Evolutionary conservation across 148 eudicot genomes (phyloP).

Genomic region (Amaranthus palmeri): DNA sequence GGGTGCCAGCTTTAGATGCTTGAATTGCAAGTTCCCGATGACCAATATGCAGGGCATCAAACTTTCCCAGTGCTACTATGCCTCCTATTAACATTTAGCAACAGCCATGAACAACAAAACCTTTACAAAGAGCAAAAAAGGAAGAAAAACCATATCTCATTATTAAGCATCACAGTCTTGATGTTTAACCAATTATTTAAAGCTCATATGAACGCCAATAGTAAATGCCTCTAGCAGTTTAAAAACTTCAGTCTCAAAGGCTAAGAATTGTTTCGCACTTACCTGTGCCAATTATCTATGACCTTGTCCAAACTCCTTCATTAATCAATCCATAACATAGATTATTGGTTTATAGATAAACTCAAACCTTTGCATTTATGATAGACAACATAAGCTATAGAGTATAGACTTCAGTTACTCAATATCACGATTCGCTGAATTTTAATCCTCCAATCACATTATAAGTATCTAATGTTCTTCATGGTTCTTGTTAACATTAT

Average conservation of each 20-base stretch:
- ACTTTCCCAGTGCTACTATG: slow-evolving; percentile 92
- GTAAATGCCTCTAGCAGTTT: neutral
- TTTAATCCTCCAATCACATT: neutral
- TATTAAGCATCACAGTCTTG: neutral
- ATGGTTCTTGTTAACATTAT: no score
- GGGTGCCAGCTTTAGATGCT: slow-evolving; percentile 77
- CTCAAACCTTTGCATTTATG: neutral
- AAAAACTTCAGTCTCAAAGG: neutral
- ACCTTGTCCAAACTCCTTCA: neutral
- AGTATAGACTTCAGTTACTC: neutral
- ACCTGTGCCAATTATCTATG: neutral
- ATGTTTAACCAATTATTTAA: neutral
- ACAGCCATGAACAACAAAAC: slow-evolving; percentile 8
- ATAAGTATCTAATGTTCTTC: neutral
- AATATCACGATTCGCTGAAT: neutral
- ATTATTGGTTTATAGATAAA: neutral
- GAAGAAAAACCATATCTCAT: neutral
- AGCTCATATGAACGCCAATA: neutral
- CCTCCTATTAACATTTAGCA: slow-evolving; percentile 49
- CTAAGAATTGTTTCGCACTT: neutral
- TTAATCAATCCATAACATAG: neutral
- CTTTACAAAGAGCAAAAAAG: neutral
- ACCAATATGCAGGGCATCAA: slow-evolving; percentile 96
- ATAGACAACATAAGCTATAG: neutral
- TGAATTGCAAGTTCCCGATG: slow-evolving; percentile 95